phyloP scores from a whole-genome alignment of 306 rosid genomes.

The Cucurbita pepo region DNA sequence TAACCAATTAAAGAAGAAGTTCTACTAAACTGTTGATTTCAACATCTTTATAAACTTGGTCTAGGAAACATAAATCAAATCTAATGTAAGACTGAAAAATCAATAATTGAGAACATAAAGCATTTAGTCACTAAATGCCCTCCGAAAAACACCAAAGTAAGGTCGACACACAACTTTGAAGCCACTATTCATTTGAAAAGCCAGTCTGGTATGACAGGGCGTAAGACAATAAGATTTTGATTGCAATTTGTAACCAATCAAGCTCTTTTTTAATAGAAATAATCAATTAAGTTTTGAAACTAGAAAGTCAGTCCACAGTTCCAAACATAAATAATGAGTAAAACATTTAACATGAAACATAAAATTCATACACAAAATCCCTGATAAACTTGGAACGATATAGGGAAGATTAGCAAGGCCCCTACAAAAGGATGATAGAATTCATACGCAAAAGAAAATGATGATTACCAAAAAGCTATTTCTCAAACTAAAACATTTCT shows the following conservation, averaged over 20 bases:
- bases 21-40: background rate
- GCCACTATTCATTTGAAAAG: background rate
- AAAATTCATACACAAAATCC: background rate
- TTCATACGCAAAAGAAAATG: background rate
- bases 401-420: background rate
- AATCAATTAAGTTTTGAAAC: background rate
- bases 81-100: background rate
- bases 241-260: background rate
- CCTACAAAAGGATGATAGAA: background rate
- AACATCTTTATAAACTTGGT: background rate
- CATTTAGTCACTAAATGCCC: background rate
- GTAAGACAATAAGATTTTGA: background rate
- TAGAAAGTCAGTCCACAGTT: background rate
- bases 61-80: background rate
- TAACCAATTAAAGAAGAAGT: background rate
- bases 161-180: background rate
- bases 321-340: background rate
- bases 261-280: background rate
- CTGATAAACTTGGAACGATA: background rate
- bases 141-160: background rate
- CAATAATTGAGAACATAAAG: background rate
- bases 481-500: background rate
- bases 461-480: background rate
- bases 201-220: background rate
- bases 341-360: background rate